These are phyloP conservation scores for Botrytis porri DNA, from an alignment of 2,329 filamentous ascomycete genomes.

Conservation along the genomic window DNA sequence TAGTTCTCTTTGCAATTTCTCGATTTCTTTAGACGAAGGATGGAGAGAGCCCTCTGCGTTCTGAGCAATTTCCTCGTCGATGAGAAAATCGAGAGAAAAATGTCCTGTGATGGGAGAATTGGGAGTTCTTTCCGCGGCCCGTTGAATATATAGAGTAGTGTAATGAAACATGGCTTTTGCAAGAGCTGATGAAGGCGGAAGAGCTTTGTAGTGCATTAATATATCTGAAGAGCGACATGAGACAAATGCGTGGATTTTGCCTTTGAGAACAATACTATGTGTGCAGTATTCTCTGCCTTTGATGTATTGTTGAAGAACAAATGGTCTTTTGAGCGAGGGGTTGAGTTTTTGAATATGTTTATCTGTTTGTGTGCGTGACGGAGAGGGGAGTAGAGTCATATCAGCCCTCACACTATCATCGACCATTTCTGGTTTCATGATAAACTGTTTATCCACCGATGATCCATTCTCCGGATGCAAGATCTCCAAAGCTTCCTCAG, in stretches of 20 bases:
- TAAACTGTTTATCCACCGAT: conserved; percentile 7
- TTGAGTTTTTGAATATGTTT: conserved; percentile 51
- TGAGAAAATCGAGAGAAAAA: conserved; percentile 51
- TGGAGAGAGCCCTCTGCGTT: not conserved
- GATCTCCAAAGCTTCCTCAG: conserved; percentile 51
- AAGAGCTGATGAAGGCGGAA: conserved; percentile 54
- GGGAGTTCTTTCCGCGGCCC: conserved; percentile 40
- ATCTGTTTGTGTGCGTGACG: conserved; percentile 51
- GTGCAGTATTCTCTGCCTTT: conserved; percentile 65
- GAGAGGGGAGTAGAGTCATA: conserved; percentile 63
- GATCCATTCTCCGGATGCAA: conserved; percentile 41
- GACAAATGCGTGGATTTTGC: conserved; percentile 62
- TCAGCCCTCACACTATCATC: conserved; percentile 53
- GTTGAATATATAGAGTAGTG: conserved; percentile 54
- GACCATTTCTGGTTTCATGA: conserved; percentile 16
- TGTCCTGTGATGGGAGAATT: conserved; percentile 62
- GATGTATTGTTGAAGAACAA: conserved; percentile 69
- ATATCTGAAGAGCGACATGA: conserved; percentile 59
- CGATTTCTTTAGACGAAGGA: not conserved
- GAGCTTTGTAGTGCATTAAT: conserved; percentile 58
- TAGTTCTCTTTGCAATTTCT: conserved; percentile 43
- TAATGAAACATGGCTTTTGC: conserved; percentile 61
- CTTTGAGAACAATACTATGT: conserved; percentile 64
- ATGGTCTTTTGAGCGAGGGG: conserved; percentile 44
- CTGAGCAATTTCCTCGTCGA: not conserved